Base-by-base conservation (phyloP, 2,329 filamentous ascomycete species). In the Aspergillus costaricaensis region DNA sequence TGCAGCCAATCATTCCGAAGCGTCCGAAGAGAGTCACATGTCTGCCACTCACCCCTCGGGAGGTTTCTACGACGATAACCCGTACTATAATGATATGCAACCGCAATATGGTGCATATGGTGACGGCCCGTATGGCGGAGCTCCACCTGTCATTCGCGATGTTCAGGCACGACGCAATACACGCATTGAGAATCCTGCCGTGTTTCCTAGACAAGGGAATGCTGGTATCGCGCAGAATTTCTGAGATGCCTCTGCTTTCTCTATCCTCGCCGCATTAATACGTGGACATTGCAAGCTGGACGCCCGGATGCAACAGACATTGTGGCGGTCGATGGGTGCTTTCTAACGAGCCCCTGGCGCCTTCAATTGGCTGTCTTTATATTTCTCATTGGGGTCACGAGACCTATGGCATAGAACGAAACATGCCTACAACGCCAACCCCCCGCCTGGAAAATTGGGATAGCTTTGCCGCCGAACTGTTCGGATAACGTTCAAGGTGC, bases 181-280 rank as follows among this genome's bases (percentile, higher is more conserved):
- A 12, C 87, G 93, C 63, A 98, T 99, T 71, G 93, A 98, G 80
- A 96, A 90, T 74, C 89, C 92, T 2, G 86, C 91, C 48, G 91
- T 95, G 64, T 96, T 91, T 71, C 93, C 94, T 10, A 91, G 96
- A 73, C 92, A 96, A 80, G 87, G 86, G 36, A 96, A 91, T 70
- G 91, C 91, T 41, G 95, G 95, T 61, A 97, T 99, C 70, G 91
- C 95, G 32, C 95, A 98, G 79, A 99, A 99, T 77, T 99, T 99
- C 71, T 98, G 86, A 65, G 19, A 9, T 32, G 6, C 5, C 15
- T 32, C 15, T 8, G n/a, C 15, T 44, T 27, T 9, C 32, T 21
- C 21, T 14, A 23, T 15, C 15, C 12, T 8, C 27, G n/a, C 15
- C 39, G 25, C 55, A 27, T 41, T 30, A 12, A 30, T 30, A 30